A percentile compares a stretch with the other conserved stretches of the same genome.
These are phyloP conservation scores for Daldinia childiae DNA, from an alignment of 495 filamentous ascomycete species.

Conservation along the genomic window DNA sequence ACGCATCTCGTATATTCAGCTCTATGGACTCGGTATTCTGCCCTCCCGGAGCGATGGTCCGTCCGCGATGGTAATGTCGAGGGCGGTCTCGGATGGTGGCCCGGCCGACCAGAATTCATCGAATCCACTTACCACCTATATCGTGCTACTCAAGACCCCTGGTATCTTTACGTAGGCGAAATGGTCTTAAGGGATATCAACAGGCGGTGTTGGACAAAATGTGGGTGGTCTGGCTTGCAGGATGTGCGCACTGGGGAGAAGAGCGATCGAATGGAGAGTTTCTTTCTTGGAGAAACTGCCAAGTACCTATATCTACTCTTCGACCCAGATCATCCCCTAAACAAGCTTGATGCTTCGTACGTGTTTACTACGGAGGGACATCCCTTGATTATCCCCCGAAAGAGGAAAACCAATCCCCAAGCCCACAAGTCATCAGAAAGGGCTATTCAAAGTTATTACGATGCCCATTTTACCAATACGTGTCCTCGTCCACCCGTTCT, in stretches of 20 bases:
- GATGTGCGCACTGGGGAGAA: conserved; percentile 89
- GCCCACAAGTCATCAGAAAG: conserved; percentile 22
- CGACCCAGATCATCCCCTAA: conserved; percentile 84
- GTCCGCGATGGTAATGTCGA: conserved; percentile 86
- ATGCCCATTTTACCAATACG: conserved; percentile 55
- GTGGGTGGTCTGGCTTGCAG: conserved; percentile 95
- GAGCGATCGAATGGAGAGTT: conserved; percentile 98
- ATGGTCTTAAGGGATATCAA: conserved; percentile 93
- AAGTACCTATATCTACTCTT: conserved; percentile 95
- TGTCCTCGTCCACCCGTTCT: conserved; percentile 70
- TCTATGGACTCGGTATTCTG: conserved; percentile 92
- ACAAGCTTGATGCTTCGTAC: conserved; percentile 83
- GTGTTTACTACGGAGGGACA: conserved; percentile 98
- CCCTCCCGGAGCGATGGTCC: conserved; percentile 93
- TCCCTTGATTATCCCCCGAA: conserved; percentile 84
- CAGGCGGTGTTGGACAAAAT: conserved; percentile 89
- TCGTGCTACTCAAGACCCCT: conserved; percentile 91
- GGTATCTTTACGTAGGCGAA: conserved; percentile 95
- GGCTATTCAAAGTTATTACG: conserved; percentile 44
- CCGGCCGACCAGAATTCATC: conserved; percentile 92
- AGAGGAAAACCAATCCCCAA: conserved; percentile 23
- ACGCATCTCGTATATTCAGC: conserved; percentile 90
- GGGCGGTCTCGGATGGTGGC: conserved; percentile 90
- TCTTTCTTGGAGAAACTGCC: conserved; percentile 94
- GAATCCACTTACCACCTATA: conserved; percentile 96